A percentile compares a stretch with the other conserved stretches of the same genome.
phyloP scores from a whole-genome alignment of 2,329 filamentous ascomycete genomes.

The Lojkania enalia region DNA sequence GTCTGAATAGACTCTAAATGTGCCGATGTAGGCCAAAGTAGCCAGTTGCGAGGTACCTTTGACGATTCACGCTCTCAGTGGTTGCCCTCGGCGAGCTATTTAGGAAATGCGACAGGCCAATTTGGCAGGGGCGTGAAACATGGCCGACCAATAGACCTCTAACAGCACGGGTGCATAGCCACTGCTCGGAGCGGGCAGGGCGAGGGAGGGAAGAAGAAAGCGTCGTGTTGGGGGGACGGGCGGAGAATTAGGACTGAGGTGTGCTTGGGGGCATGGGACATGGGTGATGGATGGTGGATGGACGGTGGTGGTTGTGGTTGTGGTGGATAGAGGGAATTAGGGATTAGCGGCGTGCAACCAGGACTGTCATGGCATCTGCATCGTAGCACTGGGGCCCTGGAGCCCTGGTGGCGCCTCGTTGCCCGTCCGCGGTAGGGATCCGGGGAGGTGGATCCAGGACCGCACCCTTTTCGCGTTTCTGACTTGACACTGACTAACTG shows the following conservation, averaged over 20 bases:
- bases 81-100: slow-evolving; percentile 43
- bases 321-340: slow-evolving; percentile 38
- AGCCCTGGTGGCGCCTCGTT: slow-evolving; percentile 34
- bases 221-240: slow-evolving; percentile 36
- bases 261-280: slow-evolving; percentile 29
- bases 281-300: too few relatives aligned
- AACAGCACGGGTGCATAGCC: slow-evolving; percentile 41
- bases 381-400: slow-evolving; percentile 23
- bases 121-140: slow-evolving; percentile 46
- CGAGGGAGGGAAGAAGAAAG: slow-evolving; percentile 25
- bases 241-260: slow-evolving; percentile 40
- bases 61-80: slow-evolving; percentile 39
- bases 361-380: slow-evolving; percentile 38
- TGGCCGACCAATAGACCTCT: slow-evolving; percentile 40
- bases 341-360: slow-evolving; percentile 27
- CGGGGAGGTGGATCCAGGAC: slow-evolving; percentile 38
- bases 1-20: slow-evolving; percentile 36
- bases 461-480: slow-evolving; percentile 31
- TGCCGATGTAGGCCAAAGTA: slow-evolving; percentile 36
- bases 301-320: too few relatives aligned
- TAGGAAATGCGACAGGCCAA: slow-evolving; percentile 36
- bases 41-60: slow-evolving; percentile 40
- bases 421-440: slow-evolving; percentile 39
- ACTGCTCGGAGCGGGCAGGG: slow-evolving; percentile 32
- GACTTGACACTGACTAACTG: slow-evolving; percentile 36